Evolutionary conservation across 305 asterid genomes (phyloP), one percentile per base, ranked within the genome.

Genomic region (Fraxinus velutina): DNA sequence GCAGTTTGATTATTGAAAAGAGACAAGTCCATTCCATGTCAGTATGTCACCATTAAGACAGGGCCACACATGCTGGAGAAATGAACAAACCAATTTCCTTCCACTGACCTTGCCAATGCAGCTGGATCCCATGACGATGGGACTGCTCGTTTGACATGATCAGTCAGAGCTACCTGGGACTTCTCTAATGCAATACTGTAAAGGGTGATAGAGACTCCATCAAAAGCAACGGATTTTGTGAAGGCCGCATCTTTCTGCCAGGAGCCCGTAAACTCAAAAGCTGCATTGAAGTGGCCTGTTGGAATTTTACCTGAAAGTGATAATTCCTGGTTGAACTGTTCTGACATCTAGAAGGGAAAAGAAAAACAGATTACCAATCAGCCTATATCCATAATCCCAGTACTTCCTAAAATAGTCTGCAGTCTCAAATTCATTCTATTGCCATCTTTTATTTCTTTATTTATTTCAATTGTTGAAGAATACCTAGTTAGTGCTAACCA

Each of bases 171-270:
- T 27, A 93, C 91, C 86, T 93, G 97, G 13, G 97, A 86, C 83
- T 91, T 93, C 76, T 91, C 97, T 75, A 93, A 83, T n/a, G 92
- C 97, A 80, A 93, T 85, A 85, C 90, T 93, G 87, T 93, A 93
- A 64, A 92, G 92, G 81, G 91, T 85, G 85, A 93, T 89, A 84
- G 83, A 86, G 77, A 91, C 92, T 73, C 97, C 97, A 82, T 93
- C 97, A 79, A 91, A 90, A 81, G 97, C 94, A 79, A 93, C 92
- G 22, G 97, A 76, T 81, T 93, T 93, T 39, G 97, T 93, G 88
- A 82, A 88, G 80, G 95, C 97, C 73, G 97, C 97, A 78, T 93
- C 97, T 75, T 93, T 92, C 90, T 93, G 97, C 97, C 97, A 93
- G 78, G 87, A 83, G 10, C 93, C 95, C 1, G 94, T 87, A 78